These are phyloP conservation scores for Gentiana dahurica DNA, from an alignment of 257 asterid species.

Conservation along the genomic window DNA sequence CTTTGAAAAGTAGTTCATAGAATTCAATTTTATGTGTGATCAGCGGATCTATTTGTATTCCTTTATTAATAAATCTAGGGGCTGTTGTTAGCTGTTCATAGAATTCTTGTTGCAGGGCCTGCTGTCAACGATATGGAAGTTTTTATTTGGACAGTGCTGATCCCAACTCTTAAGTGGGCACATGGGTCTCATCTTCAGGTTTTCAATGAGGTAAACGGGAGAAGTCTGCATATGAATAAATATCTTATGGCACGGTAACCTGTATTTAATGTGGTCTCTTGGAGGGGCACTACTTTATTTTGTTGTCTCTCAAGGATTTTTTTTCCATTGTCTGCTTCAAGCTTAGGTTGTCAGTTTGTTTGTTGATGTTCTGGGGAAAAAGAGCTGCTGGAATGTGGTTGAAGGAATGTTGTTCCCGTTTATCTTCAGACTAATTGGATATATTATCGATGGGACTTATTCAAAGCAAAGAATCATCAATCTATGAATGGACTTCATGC, in stretches of 20 bases:
- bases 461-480: slow-evolving; percentile 40
- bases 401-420: slow-evolving; percentile 61
- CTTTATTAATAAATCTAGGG: not conserved
- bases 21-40: no score
- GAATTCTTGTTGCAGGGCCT: slow-evolving; percentile 36
- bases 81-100: slow-evolving; percentile 10
- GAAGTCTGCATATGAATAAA: slow-evolving; percentile 1
- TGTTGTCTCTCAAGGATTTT: slow-evolving; percentile 5
- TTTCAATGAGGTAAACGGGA: slow-evolving; percentile 51
- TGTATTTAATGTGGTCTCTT: slow-evolving; percentile 5
- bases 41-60: no score
- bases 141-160: slow-evolving; percentile 52
- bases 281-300: slow-evolving; percentile 7
- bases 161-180: slow-evolving; percentile 51
- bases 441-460: slow-evolving; percentile 46
- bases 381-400: slow-evolving; percentile 63
- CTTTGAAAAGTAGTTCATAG: no score
- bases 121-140: slow-evolving; percentile 24
- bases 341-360: slow-evolving; percentile 56
- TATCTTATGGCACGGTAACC: not conserved
- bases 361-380: slow-evolving; percentile 48
- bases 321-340: slow-evolving; percentile 7
- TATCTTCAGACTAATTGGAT: slow-evolving; percentile 57
- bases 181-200: slow-evolving; percentile 41
- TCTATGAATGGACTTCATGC: slow-evolving; percentile 40